Evolutionary conservation across 1,284 basidiomycete species (phyloP), one percentile per base, ranked within the genome.

Genomic region (Apiotrichum sp.): DNA sequence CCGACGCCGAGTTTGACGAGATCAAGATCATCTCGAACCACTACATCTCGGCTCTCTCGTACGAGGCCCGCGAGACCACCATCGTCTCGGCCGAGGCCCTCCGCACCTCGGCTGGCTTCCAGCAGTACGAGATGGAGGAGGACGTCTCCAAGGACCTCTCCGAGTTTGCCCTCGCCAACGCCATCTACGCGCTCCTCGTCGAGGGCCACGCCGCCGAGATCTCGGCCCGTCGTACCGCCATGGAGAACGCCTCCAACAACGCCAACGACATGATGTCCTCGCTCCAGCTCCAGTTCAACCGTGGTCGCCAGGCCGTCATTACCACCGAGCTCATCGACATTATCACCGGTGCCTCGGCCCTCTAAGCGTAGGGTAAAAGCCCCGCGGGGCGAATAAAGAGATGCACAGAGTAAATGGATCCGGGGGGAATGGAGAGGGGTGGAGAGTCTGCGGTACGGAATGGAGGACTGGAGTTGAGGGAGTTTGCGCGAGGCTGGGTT

Each of bases 201-300:
- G 96, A 99, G 79, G 88, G 86, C 59, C 93, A 98, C 77, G 95
- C 96, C 59, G 91, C 93, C 68, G 95, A 98, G 79, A 89, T 69
- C 51, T 69, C 64, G 53, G 70, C 69, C 50, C 83, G 92, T 78
- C 88, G 95, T 67, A 98, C 96, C 70, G 95, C 96, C 73, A 99
- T 99, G 95, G 95, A 98, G 85, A 98, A 95, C 74, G 96, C 95
- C 52, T 95, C 93, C 65, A 98, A 93, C 75, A 98, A 98, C 79
- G 95, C 95, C 57, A 82, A 80, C 52, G 91, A 93, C 77, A 93
- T 95, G 91, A 93, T 93, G 70, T 78, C 78, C 64, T 79, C 81
- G 52, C 82, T 96, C 57, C 87, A 88, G 75, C 89, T 95, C 85
- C 83, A 93, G 78, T 95, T 95, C 85, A 98, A 98, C 80, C 89